Percentiles rank a stretch among this genome's conserved stretches.
These are phyloP conservation scores for Elsinoe arachidis DNA, from an alignment of 2,329 filamentous ascomycete genomes.

Conservation along the genomic window DNA sequence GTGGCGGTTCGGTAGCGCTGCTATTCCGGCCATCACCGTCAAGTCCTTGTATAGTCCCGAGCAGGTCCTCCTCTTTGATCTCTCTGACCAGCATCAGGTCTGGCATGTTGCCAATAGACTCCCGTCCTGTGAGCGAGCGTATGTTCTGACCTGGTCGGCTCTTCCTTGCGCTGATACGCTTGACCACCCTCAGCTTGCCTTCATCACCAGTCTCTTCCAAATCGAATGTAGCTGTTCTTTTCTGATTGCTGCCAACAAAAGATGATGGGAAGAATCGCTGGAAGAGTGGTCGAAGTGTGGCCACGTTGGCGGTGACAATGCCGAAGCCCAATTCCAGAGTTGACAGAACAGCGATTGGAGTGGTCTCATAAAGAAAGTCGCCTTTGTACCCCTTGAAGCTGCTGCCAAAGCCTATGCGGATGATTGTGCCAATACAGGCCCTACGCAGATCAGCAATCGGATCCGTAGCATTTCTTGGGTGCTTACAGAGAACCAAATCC, in stretches of 20 bases:
- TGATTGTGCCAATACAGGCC: slow-evolving; percentile 3
- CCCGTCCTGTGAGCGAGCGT: background rate
- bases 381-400: slow-evolving; percentile 12
- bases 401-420: background rate
- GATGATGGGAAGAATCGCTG: slow-evolving; percentile 18
- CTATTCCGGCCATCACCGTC: background rate
- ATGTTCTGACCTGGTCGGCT: background rate
- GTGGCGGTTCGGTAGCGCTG: background rate
- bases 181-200: background rate
- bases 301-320: slow-evolving; percentile 25
- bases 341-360: slow-evolving; percentile 24
- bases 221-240: background rate
- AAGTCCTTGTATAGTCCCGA: background rate
- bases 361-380: slow-evolving; percentile 21
- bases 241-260: background rate
- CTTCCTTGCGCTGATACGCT: background rate
- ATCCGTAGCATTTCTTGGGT: background rate
- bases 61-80: background rate
- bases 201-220: background rate
- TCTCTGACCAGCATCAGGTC: background rate
- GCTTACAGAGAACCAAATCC: slow-evolving; percentile 30
- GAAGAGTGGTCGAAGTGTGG: slow-evolving; percentile 27
- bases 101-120: background rate
- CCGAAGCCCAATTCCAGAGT: slow-evolving; percentile 27
- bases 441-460: background rate